Percentiles rank a stretch among this genome's conserved stretches.
phyloP scores from a whole-genome alignment of 805 yeast genomes.

The Metschnikowia noctiluminum region DNA sequence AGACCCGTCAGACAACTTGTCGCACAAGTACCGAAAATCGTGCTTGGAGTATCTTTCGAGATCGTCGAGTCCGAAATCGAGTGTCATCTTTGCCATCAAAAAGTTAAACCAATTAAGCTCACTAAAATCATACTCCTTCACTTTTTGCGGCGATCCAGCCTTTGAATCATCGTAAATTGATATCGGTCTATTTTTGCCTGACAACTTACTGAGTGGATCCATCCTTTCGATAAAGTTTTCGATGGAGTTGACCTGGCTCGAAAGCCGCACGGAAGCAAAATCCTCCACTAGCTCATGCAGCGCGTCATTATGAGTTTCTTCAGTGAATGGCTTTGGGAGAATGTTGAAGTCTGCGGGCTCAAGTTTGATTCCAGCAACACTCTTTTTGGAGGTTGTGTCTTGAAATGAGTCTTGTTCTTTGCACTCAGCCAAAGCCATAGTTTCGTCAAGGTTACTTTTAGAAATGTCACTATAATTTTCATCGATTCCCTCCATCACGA shows the following conservation, averaged over 20 bases:
- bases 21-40: conserved; percentile 19
- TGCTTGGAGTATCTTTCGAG: conserved; percentile 12
- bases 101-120: conserved; percentile 40
- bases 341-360: conserved; percentile 3
- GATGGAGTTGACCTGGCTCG: conserved; percentile 21
- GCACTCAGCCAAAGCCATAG: not conserved
- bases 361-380: conserved; percentile 1
- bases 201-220: conserved; percentile 39
- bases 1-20: conserved; percentile 5
- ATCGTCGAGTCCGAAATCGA: conserved; percentile 13
- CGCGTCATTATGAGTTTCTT: not conserved
- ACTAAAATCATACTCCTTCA: conserved; percentile 29
- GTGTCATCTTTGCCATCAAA: conserved; percentile 27
- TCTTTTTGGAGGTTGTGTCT: not conserved
- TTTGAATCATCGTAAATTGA: conserved; percentile 37
- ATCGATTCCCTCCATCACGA: conserved; percentile 4
- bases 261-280: conserved; percentile 18
- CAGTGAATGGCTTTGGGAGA: not conserved
- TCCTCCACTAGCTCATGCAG: conserved; percentile 16
- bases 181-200: conserved; percentile 34
- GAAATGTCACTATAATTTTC: not conserved
- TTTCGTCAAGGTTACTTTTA: not conserved
- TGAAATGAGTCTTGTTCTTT: not conserved
- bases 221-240: conserved; percentile 37
- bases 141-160: conserved; percentile 36